These are phyloP conservation scores for Salvia hispanica DNA, from an alignment of 257 asterid species.

Conservation along the genomic window DNA sequence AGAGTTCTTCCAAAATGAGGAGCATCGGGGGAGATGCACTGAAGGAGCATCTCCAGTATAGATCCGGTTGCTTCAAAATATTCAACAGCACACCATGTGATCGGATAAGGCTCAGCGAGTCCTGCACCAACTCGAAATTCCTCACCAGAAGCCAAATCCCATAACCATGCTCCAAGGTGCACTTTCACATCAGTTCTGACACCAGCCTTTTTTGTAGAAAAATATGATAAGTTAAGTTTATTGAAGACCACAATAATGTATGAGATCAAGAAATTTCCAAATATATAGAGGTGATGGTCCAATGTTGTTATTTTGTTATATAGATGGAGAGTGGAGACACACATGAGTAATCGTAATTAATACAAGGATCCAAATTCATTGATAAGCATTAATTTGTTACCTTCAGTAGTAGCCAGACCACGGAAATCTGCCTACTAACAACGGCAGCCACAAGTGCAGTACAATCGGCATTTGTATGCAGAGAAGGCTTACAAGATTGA, in stretches of 20 bases:
- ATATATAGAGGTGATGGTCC: conserved; percentile 11
- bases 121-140: conserved; percentile 86
- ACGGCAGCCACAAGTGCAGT: conserved; percentile 76
- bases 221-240: conserved; percentile 15
- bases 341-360: not conserved
- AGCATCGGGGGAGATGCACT: conserved; percentile 41
- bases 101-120: conserved; percentile 70
- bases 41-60: conserved; percentile 64
- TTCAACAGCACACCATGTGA: conserved; percentile 83
- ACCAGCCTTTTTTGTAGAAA: conserved; percentile 50
- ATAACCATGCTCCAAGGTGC: conserved; percentile 83
- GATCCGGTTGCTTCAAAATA: conserved; percentile 75
- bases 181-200: conserved; percentile 59
- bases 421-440: conserved; percentile 71
- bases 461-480: conserved; percentile 72
- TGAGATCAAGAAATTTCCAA: not conserved
- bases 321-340: not conserved
- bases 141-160: conserved; percentile 83
- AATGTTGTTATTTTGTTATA: not conserved
- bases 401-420: conserved; percentile 62
- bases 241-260: conserved; percentile 2
- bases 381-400: conserved; percentile 38
- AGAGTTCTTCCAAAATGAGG: conserved; percentile 60
- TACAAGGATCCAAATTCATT: conserved; percentile 8
- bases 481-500: conserved; percentile 70